Evolutionary conservation across 352 stramenopile species (phyloP).

Genomic region (Phytopythium delawarense): DNA sequence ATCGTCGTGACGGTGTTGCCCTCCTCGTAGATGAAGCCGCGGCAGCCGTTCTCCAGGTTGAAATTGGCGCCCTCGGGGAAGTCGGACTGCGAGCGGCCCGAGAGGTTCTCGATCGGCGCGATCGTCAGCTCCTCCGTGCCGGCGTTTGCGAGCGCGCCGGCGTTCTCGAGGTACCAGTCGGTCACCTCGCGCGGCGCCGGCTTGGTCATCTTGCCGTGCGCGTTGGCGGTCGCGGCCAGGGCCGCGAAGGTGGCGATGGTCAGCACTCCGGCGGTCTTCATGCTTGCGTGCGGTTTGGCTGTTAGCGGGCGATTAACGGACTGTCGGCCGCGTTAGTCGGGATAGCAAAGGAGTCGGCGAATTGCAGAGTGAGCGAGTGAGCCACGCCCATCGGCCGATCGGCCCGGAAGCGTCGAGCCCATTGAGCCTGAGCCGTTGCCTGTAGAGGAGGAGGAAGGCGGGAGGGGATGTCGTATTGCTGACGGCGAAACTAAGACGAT

Average conservation of each 20-base stretch:
- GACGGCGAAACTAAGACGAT: neutral
- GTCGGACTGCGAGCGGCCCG: constrained; percentile 22
- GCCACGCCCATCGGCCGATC: neutral
- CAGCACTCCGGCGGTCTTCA: constrained; percentile 17
- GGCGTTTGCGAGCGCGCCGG: constrained; percentile 26
- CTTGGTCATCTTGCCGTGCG: constrained; percentile 22
- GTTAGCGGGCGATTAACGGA: constrained; percentile 10
- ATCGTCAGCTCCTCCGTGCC: constrained; percentile 25
- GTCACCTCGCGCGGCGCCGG: constrained; percentile 16
- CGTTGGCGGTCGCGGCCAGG: constrained; percentile 23
- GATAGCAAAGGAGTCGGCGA: constrained; percentile 9
- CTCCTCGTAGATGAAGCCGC: constrained; percentile 29
- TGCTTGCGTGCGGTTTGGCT: constrained; percentile 9
- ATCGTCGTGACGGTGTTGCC: constrained; percentile 27
- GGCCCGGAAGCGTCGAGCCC: neutral
- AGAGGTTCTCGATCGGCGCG: constrained; percentile 24
- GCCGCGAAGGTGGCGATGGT: constrained; percentile 10
- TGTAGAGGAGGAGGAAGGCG: neutral
- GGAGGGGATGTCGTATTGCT: neutral
- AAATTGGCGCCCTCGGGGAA: constrained; percentile 23
- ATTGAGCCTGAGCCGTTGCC: no score
- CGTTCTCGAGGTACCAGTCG: constrained; percentile 20
- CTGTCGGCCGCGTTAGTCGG: neutral
- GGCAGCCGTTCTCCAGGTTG: constrained; percentile 33
- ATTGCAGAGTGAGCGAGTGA: constrained; percentile 20